Base-by-base conservation (phyloP, 2,329 filamentous ascomycete species). In the Penicillium sp. region DNA sequence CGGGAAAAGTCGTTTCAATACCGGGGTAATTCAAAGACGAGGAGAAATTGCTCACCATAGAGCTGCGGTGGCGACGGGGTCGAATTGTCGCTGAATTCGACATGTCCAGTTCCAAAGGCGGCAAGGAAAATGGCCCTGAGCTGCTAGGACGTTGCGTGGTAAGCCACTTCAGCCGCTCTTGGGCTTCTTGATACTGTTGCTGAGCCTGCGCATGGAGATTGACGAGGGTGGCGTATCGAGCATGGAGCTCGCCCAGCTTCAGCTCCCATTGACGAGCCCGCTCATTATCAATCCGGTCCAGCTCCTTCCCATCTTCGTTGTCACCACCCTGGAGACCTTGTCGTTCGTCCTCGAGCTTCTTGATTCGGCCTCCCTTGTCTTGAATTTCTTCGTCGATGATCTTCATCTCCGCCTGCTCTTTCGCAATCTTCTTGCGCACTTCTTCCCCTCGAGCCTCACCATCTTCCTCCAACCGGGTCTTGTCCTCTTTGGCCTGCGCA, bases 381-480 rank as follows among this genome's bases (percentile, higher is more conserved):
- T 82, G 82, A 48, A 87, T 83, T 52, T 84, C 82, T 43, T 88
- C 85, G 55, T 88, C 86, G 39, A 88, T 74, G 7, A 71, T 66
- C 60, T 83, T 86, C 73, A 86, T 82, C 13, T 77, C 73, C 8
- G 67, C 62, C 56, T 80, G 77, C 59, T 81, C 78, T 49, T 76
- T 72, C 19, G 74, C 70, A 51, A 81, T 78, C 64, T 78, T 79
- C 55, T 73, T 66, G 42, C 75, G 73, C 43, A 79, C 66, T 54
- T 79, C 77, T 31, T 73, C 70, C 26, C 76, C 68, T 43, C 75
- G 72, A 47, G 70, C 70, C 39, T 74, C 69, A 22, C 71, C 74
- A 26, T 78, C 72, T 35, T 75, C 72, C 57, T 77, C 72, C 49
- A 79, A 58, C 16, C 71, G 73, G 4, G 68, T 61, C 56, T 78